phyloP scores from a whole-genome alignment of 306 rosid genomes.

The Castanospermum australe region DNA sequence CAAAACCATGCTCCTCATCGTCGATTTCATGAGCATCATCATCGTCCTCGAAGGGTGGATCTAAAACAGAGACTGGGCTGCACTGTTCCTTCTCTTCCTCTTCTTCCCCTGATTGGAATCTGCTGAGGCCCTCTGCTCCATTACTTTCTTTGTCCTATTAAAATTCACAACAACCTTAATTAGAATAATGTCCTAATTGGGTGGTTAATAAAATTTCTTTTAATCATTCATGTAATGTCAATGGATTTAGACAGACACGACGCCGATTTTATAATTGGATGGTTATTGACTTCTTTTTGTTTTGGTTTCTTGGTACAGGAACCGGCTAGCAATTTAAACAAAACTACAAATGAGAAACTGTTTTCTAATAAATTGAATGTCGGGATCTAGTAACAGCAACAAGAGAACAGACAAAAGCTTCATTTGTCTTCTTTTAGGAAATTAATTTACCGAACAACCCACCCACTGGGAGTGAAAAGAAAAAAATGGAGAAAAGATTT shows the following conservation, averaged over 20 bases:
- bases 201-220: conserved; percentile 23
- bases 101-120: conserved; percentile 50
- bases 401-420: conserved; percentile 37
- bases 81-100: conserved; percentile 90
- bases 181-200: conserved; percentile 30
- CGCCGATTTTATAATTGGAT: conserved; percentile 30
- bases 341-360: conserved; percentile 31
- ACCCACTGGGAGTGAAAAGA: conserved; percentile 2
- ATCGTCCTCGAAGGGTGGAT: conserved; percentile 85
- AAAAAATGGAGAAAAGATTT: background rate
- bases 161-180: conserved; percentile 31
- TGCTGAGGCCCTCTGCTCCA: conserved; percentile 38
- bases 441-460: conserved; percentile 6
- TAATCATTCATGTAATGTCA: conserved; percentile 20
- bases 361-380: conserved; percentile 26
- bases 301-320: conserved; percentile 5
- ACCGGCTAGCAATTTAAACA: conserved; percentile 1
- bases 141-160: conserved; percentile 45
- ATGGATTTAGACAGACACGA: conserved; percentile 39
- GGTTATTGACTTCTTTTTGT: conserved; percentile 34
- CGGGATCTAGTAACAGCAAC: conserved; percentile 27
- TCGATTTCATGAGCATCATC: conserved; percentile 46
- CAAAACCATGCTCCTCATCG: conserved; percentile 37
- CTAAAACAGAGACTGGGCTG: conserved; percentile 94
- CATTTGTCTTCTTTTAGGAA: conserved; percentile 21